Evolutionary conservation across 371 early-diverging fungal species (phyloP).

Genomic region (Mucor lusitanicus): DNA sequence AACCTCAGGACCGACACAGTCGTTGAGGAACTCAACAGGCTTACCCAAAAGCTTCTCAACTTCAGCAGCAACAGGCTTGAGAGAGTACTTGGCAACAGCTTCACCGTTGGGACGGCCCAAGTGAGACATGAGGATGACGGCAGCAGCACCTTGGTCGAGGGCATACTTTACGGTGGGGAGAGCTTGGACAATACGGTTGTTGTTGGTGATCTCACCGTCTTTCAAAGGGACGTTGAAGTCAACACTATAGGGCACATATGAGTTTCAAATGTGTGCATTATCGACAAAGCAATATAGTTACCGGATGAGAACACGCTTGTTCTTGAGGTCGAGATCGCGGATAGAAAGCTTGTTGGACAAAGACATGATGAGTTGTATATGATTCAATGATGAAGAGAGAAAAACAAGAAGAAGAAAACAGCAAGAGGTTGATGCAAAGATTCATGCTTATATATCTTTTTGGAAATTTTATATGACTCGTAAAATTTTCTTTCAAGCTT

Average conservation of each 20-base stretch:
- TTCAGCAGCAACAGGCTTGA: slow-evolving; percentile 92
- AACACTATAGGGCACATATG: slow-evolving; percentile 60
- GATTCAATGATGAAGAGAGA: slow-evolving; percentile 1
- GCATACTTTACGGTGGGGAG: slow-evolving; percentile 95
- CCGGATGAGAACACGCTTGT: slow-evolving; percentile 95
- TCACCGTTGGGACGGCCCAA: slow-evolving; percentile 98
- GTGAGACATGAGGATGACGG: slow-evolving; percentile 97
- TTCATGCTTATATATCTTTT: slow-evolving; percentile 13
- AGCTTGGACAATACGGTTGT: slow-evolving; percentile 96
- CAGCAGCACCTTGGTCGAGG: slow-evolving; percentile 81
- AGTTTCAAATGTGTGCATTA: not conserved
- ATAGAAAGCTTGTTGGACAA: slow-evolving; percentile 82
- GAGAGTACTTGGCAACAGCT: slow-evolving; percentile 84
- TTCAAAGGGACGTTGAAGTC: slow-evolving; percentile 99
- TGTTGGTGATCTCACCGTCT: slow-evolving; percentile 92
- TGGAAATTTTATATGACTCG: slow-evolving; percentile 13
- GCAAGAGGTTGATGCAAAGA: not conserved
- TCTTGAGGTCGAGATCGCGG: slow-evolving; percentile 82
- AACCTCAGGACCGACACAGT: slow-evolving; percentile 92
- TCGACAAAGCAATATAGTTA: slow-evolving; percentile 29
- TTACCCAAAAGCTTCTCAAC: slow-evolving; percentile 78
- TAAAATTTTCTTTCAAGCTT: slow-evolving; percentile 17
- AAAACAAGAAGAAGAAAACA: not conserved
- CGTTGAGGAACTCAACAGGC: slow-evolving; percentile 89
- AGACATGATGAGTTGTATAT: slow-evolving; percentile 37